These are phyloP conservation scores for Tricholoma matsutake DNA, from an alignment of 768 basidiomycete genomes.

Conservation along the genomic window DNA sequence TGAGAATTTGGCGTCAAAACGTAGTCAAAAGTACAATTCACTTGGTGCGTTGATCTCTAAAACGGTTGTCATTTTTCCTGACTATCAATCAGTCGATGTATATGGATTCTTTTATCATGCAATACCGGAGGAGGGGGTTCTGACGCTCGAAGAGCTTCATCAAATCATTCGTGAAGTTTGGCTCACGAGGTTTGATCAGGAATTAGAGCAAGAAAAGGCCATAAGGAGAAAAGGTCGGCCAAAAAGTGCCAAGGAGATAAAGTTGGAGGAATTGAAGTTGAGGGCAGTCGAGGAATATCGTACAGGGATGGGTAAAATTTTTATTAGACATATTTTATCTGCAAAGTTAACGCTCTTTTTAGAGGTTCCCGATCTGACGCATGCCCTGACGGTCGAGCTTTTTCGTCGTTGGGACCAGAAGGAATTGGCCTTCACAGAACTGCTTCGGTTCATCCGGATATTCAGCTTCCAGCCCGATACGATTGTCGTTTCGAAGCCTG, in stretches of 20 bases:
- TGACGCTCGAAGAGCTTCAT: conserved; percentile 68
- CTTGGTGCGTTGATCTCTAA: conserved; percentile 40
- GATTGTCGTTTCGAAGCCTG: conserved; percentile 54
- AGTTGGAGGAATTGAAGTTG: conserved; percentile 67
- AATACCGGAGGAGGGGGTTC: conserved; percentile 54
- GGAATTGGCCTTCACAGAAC: conserved; percentile 65
- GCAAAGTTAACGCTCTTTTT: conserved; percentile 9
- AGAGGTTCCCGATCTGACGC: conserved; percentile 83
- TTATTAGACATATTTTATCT: background rate
- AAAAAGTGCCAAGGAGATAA: conserved; percentile 63
- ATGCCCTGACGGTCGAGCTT: conserved; percentile 62
- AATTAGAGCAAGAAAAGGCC: conserved; percentile 57
- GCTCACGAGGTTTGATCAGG: conserved; percentile 69
- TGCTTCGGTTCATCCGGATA: conserved; percentile 76
- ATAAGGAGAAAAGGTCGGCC: conserved; percentile 71
- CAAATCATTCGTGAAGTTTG: conserved; percentile 61
- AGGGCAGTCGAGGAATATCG: conserved; percentile 71
- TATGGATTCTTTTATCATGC: conserved; percentile 77
- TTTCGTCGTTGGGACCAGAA: conserved; percentile 80
- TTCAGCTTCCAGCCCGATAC: conserved; percentile 49
- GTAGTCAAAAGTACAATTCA: conserved; percentile 52
- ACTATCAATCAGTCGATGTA: conserved; percentile 51
- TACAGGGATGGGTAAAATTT: conserved; percentile 70
- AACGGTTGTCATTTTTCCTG: background rate
- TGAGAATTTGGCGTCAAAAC: conserved; percentile 49